Evolutionary conservation across 768 basidiomycete species (phyloP).

Genomic region (Dentipellis fragilis): DNA sequence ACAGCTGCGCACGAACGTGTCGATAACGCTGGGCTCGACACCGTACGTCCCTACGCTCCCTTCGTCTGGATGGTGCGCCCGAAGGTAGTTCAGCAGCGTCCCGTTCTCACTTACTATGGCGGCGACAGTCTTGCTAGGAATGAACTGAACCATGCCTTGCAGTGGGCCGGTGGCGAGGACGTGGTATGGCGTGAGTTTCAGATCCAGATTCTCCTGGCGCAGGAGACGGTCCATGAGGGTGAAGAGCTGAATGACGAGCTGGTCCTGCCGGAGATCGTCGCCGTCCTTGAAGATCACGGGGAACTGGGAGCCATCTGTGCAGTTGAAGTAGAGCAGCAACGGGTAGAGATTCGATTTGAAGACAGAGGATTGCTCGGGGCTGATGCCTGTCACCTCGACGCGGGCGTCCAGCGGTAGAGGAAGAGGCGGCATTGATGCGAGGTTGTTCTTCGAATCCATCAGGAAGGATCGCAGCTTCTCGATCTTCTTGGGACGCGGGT

Average conservation of each 20-base stretch:
- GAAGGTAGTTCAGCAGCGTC: conserved; percentile 77
- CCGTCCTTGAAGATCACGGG: conserved; percentile 98
- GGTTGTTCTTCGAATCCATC: conserved; percentile 74
- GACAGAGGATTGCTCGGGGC: conserved; percentile 85
- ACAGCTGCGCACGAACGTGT: conserved; percentile 94
- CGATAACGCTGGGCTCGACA: conserved; percentile 89
- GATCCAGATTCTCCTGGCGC: conserved; percentile 89
- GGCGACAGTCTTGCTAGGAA: conserved; percentile 92
- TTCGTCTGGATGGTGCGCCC: conserved; percentile 83
- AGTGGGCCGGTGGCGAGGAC: conserved; percentile 86
- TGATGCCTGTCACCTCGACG: conserved; percentile 76
- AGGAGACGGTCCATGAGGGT: conserved; percentile 94
- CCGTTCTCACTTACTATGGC: conserved; percentile 91
- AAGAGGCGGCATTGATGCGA: conserved; percentile 69
- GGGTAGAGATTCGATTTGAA: conserved; percentile 98
- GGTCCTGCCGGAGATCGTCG: conserved; percentile 97
- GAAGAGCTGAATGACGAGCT: conserved; percentile 96
- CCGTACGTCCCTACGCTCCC: conserved; percentile 91
- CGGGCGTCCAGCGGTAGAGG: conserved; percentile 90
- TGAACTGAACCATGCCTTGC: conserved; percentile 95
- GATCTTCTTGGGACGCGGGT: conserved; percentile 93
- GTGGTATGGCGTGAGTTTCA: conserved; percentile 84
- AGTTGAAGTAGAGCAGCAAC: conserved; percentile 82
- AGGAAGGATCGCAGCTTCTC: conserved; percentile 85
- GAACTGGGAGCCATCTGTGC: conserved; percentile 75